These are phyloP conservation scores for Cerrena zonata DNA, from an alignment of 1,284 basidiomycete species.

Conservation along the genomic window DNA sequence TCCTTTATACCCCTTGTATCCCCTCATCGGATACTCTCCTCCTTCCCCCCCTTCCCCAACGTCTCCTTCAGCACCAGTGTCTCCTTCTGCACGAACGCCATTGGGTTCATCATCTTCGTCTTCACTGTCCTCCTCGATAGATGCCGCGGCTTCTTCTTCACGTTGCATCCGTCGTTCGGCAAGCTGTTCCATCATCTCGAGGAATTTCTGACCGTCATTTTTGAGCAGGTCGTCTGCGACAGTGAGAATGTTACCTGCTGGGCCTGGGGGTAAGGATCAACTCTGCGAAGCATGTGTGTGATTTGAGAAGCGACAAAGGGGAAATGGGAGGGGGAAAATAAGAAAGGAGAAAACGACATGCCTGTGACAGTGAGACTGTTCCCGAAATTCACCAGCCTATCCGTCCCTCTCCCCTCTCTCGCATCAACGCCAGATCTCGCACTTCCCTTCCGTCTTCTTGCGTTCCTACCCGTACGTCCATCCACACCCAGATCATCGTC, in stretches of 20 bases:
- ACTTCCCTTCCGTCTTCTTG: slow-evolving; percentile 19
- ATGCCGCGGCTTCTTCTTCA: slow-evolving; percentile 83
- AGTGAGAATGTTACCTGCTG: slow-evolving; percentile 87
- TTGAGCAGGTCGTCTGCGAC: slow-evolving; percentile 97
- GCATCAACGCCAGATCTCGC: slow-evolving; percentile 4
- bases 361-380: slow-evolving; percentile 31
- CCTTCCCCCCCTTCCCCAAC: slow-evolving; percentile 35
- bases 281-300: not conserved
- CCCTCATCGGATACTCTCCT: too few species aligned
- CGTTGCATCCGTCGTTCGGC: slow-evolving; percentile 90
- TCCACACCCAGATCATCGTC: too few species aligned
- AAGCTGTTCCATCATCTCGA: slow-evolving; percentile 99
- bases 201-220: slow-evolving; percentile 97
- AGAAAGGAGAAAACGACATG: slow-evolving; percentile 15
- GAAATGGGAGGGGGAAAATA: too few species aligned
- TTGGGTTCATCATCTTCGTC: slow-evolving; percentile 33
- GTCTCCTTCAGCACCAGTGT: slow-evolving; percentile 31
- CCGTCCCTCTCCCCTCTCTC: slow-evolving; percentile 17
- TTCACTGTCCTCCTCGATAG: slow-evolving; percentile 48
- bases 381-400: slow-evolving; percentile 25
- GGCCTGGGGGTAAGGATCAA: slow-evolving; percentile 19
- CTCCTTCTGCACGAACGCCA: slow-evolving; percentile 30
- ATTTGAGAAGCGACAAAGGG: slow-evolving; percentile 3
- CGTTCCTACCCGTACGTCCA: too few species aligned
- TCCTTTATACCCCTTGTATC: too few species aligned